Evolutionary conservation across 1,284 basidiomycete genomes (phyloP).

Genomic region (Austroboletus rostrupii): DNA sequence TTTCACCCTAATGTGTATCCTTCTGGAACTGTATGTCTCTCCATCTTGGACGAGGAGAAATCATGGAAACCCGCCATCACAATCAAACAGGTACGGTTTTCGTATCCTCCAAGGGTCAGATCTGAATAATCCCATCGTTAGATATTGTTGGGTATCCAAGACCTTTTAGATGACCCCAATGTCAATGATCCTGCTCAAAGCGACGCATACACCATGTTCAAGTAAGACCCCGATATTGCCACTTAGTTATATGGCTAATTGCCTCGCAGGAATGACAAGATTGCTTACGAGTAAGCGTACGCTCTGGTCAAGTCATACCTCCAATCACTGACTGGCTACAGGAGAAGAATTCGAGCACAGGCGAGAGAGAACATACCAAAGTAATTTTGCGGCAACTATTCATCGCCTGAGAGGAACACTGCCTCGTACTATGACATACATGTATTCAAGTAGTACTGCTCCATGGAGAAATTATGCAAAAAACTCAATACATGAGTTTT

Average conservation of each 20-base stretch:
- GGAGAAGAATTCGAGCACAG: conserved; percentile 75
- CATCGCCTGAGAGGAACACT: not conserved
- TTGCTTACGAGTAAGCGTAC: conserved; percentile 76
- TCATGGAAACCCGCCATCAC: conserved; percentile 99
- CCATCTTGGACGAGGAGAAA: conserved; percentile 98
- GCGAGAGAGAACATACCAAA: conserved; percentile 84
- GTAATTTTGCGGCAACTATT: conserved; percentile 34
- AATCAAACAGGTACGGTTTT: conserved; percentile 83
- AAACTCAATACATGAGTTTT: conserved; percentile 43
- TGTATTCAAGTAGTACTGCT: conserved; percentile 14
- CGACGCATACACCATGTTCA: conserved; percentile 97
- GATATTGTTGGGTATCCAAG: conserved; percentile 95
- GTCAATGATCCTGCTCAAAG: conserved; percentile 94
- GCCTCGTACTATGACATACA: conserved; percentile 8
- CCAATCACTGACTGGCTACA: conserved; percentile 28
- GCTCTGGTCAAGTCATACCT: not conserved
- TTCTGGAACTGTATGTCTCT: conserved; percentile 96
- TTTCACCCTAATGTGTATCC: conserved; percentile 99
- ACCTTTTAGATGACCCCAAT: conserved; percentile 91
- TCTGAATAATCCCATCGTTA: conserved; percentile 31
- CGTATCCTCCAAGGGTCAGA: not conserved
- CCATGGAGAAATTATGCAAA: conserved; percentile 1
- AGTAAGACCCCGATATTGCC: conserved; percentile 50
- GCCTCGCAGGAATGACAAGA: conserved; percentile 74
- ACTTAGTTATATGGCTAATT: conserved; percentile 6